These are phyloP conservation scores for Bruguiera parviflora DNA, from an alignment of 345 rosid species.

Conservation along the genomic window DNA sequence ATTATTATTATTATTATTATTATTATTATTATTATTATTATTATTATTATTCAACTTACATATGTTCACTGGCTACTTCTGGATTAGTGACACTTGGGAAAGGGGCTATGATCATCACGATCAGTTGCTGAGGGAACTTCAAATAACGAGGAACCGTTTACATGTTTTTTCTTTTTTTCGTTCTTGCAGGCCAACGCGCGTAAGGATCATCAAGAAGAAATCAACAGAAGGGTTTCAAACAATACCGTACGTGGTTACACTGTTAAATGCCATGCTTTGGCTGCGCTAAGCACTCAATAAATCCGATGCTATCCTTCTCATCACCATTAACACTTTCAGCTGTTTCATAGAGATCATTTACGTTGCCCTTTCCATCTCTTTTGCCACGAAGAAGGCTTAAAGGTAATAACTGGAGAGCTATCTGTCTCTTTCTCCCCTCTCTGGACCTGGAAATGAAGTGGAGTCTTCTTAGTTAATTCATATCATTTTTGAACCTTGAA, in stretches of 20 bases:
- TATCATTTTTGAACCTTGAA: neutral
- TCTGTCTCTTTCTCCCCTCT: neutral
- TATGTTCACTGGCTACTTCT: too few relatives aligned
- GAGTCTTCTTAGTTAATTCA: neutral
- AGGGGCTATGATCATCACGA: too few relatives aligned
- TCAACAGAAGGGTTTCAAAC: conserved; percentile 76
- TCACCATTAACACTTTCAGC: conserved; percentile 60
- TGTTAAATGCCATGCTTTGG: conserved; percentile 67
- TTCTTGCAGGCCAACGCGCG: conserved; percentile 58
- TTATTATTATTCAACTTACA: neutral
- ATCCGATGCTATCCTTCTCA: conserved; percentile 55
- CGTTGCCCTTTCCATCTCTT: conserved; percentile 48
- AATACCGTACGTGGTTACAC: conserved; percentile 55
- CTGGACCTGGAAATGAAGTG: neutral
- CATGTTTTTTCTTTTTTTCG: too few relatives aligned
- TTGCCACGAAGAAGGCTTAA: conserved; percentile 47
- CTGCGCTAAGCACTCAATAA: conserved; percentile 61
- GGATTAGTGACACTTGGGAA: too few relatives aligned
- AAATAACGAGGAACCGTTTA: too few relatives aligned
- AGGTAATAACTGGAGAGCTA: conserved; percentile 29
- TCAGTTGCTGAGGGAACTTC: too few relatives aligned
- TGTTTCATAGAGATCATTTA: conserved; percentile 61
- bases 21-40: neutral
- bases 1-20: neutral
- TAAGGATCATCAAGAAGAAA: conserved; percentile 59